Evolutionary conservation across 805 yeast species (phyloP).

Genomic region (Candida chauliodis): DNA sequence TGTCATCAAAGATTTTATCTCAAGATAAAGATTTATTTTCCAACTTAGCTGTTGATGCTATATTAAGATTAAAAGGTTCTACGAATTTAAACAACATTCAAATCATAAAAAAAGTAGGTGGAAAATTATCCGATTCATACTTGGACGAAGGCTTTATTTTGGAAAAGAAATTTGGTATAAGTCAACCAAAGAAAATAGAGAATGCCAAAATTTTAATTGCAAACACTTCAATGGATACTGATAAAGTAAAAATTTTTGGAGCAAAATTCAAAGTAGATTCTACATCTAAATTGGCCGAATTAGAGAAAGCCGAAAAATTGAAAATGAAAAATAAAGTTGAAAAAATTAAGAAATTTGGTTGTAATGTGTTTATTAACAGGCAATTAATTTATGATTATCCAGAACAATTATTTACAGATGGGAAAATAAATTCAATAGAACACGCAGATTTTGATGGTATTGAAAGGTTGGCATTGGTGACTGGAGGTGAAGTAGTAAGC

Average conservation of each 20-base stretch:
- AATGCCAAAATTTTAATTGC: slow-evolving; percentile 89
- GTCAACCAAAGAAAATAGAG: slow-evolving; percentile 82
- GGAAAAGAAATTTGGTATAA: slow-evolving; percentile 88
- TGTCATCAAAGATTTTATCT: slow-evolving; percentile 89
- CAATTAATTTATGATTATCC: slow-evolving; percentile 98
- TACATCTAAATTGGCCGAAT: slow-evolving; percentile 88
- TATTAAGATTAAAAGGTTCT: slow-evolving; percentile 79
- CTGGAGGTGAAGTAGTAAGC: slow-evolving; percentile 97
- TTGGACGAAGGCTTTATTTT: slow-evolving; percentile 94
- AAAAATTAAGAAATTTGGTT: slow-evolving; percentile 81
- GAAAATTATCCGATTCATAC: slow-evolving; percentile 85
- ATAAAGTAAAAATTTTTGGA: slow-evolving; percentile 95
- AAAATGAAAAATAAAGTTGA: slow-evolving; percentile 90
- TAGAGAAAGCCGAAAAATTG: slow-evolving; percentile 89
- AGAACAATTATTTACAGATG: slow-evolving; percentile 87
- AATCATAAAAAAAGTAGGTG: slow-evolving; percentile 90
- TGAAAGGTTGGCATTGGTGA: slow-evolving; percentile 91
- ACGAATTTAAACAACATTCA: slow-evolving; percentile 91
- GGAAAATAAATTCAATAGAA: slow-evolving; percentile 86
- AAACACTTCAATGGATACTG: slow-evolving; percentile 95
- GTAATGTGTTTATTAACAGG: slow-evolving; percentile 89
- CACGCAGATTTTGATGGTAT: slow-evolving; percentile 99
- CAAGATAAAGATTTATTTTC: slow-evolving; percentile 92
- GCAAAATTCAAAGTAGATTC: slow-evolving; percentile 97
- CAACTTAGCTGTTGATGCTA: slow-evolving; percentile 89